Evolutionary conservation across 2,329 filamentous ascomycete species (phyloP).

Genomic region (Fusarium kyushuense): DNA sequence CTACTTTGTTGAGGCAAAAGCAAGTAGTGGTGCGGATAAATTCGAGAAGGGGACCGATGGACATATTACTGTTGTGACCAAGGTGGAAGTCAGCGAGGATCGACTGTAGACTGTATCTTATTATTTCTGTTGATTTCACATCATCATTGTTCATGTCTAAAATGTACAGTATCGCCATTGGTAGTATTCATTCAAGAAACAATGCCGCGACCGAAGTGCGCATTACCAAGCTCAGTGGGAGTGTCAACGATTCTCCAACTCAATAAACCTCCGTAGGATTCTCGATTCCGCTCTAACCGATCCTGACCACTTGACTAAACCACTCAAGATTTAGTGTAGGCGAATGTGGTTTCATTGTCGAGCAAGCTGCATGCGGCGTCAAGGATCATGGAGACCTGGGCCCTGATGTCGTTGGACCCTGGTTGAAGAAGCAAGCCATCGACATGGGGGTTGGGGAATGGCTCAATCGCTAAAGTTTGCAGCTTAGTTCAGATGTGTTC

Average conservation of each 20-base stretch:
- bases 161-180: accelerated
- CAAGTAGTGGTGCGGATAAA: conserved; percentile 3
- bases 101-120: background rate
- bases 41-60: conserved; percentile 20
- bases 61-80: conserved; percentile 47
- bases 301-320: background rate
- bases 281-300: conserved; percentile 18
- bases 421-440: background rate
- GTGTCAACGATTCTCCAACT: background rate
- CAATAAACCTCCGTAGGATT: background rate
- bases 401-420: background rate
- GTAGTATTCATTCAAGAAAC: accelerated
- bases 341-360: conserved; percentile 28
- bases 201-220: background rate
- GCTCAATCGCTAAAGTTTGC: background rate
- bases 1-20: conserved; percentile 16
- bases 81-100: conserved; percentile 45
- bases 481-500: background rate
- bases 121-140: background rate
- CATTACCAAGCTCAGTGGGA: background rate
- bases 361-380: conserved; percentile 5
- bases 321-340: background rate
- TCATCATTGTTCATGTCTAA: accelerated
- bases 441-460: background rate
- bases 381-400: background rate